A percentile compares a stretch with the other conserved stretches of the same genome.
Conservation (phyloP, 495 filamentous ascomycete species). For the Talaromyces trachyspermus region DNA sequence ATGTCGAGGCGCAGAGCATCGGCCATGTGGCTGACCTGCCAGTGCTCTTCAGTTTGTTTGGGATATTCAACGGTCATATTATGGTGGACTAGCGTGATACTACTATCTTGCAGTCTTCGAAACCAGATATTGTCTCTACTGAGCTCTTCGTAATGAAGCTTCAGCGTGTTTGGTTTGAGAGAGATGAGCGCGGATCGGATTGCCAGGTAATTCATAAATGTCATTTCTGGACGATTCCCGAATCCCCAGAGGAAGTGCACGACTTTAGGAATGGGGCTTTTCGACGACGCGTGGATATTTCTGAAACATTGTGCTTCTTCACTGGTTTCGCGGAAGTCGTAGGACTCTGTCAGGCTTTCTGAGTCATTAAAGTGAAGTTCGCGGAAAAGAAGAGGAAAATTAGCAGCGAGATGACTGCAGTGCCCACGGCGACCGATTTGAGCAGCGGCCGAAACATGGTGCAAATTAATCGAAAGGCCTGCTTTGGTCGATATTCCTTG, state of each 20-base stretch:
- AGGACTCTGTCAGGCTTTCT: not conserved
- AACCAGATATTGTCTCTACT: slow-evolving; percentile 37
- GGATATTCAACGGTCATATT: slow-evolving; percentile 21
- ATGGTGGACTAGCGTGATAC: slow-evolving; percentile 36
- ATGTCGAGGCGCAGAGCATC: slow-evolving; percentile 36
- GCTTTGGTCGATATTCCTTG: not conserved
- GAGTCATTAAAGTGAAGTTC: not conserved
- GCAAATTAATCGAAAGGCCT: not conserved
- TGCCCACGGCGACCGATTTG: not conserved
- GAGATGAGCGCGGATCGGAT: slow-evolving; percentile 35
- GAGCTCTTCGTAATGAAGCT: slow-evolving; percentile 40
- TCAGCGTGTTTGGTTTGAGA: slow-evolving; percentile 31
- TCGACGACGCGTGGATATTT: slow-evolving; percentile 6
- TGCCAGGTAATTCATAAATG: slow-evolving; percentile 39
- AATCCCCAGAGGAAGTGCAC: slow-evolving; percentile 39
- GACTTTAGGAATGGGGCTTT: slow-evolving; percentile 35
- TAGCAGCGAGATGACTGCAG: not conserved
- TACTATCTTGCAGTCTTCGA: slow-evolving; percentile 22
- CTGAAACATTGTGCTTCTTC: slow-evolving; percentile 6
- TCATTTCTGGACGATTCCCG: slow-evolving; percentile 24
- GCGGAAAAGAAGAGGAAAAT: not conserved
- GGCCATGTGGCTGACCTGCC: slow-evolving; percentile 35
- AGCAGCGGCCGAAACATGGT: not conserved
- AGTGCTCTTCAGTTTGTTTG: slow-evolving; percentile 21
- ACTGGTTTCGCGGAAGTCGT: not conserved